Base-by-base conservation (phyloP, 2,329 filamentous ascomycete genomes). In the Fusarium camptoceras region DNA sequence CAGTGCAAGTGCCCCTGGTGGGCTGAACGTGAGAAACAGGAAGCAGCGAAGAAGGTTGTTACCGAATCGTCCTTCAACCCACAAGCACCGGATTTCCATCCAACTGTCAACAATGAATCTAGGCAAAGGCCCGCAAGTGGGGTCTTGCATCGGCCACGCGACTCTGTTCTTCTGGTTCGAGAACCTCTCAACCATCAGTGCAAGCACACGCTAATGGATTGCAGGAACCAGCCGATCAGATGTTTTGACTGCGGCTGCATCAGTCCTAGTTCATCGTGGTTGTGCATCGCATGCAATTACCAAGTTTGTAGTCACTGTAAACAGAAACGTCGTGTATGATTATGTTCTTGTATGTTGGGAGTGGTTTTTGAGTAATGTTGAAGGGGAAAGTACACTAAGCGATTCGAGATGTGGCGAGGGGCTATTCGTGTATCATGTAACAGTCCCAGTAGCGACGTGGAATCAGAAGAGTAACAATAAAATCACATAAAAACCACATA, bases 1-100 rank as follows among this genome's bases (percentile, higher is more conserved):
- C 18, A 11, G 8, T 66, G 64, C n/a, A n/a, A 14, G 4, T 66
- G 64, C 8, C 3, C 37, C 2, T 61, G 55, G 62, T 66, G 55
- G 64, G 12, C 27, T 8, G 55, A 46, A 6, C 27, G 62, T 2
- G 31, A 66, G 28, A 18, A 24, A 1, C 47, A 30, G 11, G 16
- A 50, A 6, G 22, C 25, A 3, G 41, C 0, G 4, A 6, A 24
- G 2, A 27, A 20, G 22, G 4, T 27, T 8, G 28, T 18, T 4
- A 11, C 57, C 11, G 22, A 15, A 10, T 20, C 53, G 6, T 4
- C 5, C 6, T 30, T 55, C 22, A n/a, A 54, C 18, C 30, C 60
- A 18, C 16, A 37, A 11, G 37, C 24, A 42, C 8, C 16, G 1
- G 6, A n/a, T 2, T 57, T 44, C 2, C 10, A 24, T 0, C 34